Conservation (phyloP, 1,284 basidiomycete genomes). For the Golubevia pallescens region DNA sequence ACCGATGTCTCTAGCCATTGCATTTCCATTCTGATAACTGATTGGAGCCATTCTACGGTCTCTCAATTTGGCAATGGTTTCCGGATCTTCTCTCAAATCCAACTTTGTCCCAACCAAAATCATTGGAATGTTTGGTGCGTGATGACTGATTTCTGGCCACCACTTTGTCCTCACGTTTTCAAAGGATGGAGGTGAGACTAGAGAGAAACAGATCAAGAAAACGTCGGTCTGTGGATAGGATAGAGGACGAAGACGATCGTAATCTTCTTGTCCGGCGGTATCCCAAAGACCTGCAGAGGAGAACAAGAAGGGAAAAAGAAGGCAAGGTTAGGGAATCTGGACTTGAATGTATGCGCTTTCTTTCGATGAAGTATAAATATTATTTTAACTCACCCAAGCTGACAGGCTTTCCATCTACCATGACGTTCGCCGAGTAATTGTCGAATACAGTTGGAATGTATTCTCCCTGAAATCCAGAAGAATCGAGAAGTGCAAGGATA, state of each 20-base stretch:
- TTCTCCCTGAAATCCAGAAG: constrained; percentile 36
- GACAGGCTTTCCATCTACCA: constrained; percentile 63
- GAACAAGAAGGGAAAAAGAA: background rate
- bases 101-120: constrained; percentile 98
- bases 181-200: constrained; percentile 94
- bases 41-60: constrained; percentile 96
- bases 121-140: constrained; percentile 88
- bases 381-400: constrained; percentile 41
- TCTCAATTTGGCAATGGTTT: constrained; percentile 86
- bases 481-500: background rate
- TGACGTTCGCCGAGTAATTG: constrained; percentile 64
- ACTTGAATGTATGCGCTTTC: no score
- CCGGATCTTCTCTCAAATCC: constrained; percentile 92
- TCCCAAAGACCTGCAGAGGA: constrained; percentile 33
- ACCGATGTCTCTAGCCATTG: constrained; percentile 90
- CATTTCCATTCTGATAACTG: constrained; percentile 84
- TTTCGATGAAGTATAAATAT: background rate
- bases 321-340: no score
- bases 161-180: constrained; percentile 99
- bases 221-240: constrained; percentile 99
- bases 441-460: constrained; percentile 64
- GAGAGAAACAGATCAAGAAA: constrained; percentile 97
- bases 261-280: constrained; percentile 66
- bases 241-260: constrained; percentile 94
- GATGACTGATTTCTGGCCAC: constrained; percentile 95